Conservation (phyloP, 2,329 filamentous ascomycete genomes). For the Aspergillus udagawae region DNA sequence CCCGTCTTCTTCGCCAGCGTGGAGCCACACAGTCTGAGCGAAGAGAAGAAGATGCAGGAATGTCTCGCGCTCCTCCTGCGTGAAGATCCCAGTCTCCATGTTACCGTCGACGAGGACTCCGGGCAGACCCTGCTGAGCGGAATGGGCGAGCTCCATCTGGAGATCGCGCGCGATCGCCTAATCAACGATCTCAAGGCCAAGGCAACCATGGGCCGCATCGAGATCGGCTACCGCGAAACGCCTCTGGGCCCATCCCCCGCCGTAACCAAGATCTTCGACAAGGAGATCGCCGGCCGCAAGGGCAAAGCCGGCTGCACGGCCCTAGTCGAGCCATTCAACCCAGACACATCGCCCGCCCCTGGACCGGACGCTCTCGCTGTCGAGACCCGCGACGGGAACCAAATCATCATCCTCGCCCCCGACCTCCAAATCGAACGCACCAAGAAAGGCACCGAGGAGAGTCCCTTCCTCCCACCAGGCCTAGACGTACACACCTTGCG, state of each 20-base stretch:
- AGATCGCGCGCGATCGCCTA: slow-evolving; percentile 84
- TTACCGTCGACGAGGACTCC: slow-evolving; percentile 80
- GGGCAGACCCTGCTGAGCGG: slow-evolving; percentile 91
- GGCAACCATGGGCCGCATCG: slow-evolving; percentile 80
- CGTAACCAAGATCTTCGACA: slow-evolving; percentile 66
- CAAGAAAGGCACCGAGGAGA: slow-evolving; percentile 38
- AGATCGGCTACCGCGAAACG: slow-evolving; percentile 92
- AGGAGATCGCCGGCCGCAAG: slow-evolving; percentile 71
- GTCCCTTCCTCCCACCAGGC: slow-evolving; percentile 52
- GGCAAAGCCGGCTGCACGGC: slow-evolving; percentile 75
- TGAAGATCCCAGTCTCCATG: slow-evolving; percentile 88
- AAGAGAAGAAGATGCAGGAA: slow-evolving; percentile 74
- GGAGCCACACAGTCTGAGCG: slow-evolving; percentile 71
- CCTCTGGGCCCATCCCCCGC: slow-evolving; percentile 56
- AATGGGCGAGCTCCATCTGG: slow-evolving; percentile 94
- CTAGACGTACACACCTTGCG: slow-evolving; percentile 48
- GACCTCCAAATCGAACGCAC: slow-evolving; percentile 40
- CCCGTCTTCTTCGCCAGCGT: slow-evolving; percentile 96
- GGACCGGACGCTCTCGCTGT: slow-evolving; percentile 34
- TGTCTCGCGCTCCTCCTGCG: slow-evolving; percentile 73
- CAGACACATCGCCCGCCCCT: slow-evolving; percentile 17
- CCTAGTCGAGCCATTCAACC: slow-evolving; percentile 57
- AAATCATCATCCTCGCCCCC: slow-evolving; percentile 55
- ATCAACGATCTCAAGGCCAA: slow-evolving; percentile 85
- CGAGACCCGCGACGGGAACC: slow-evolving; percentile 64